Base-by-base conservation (phyloP, 352 stramenopile species). In the Globisporangium solare region DNA sequence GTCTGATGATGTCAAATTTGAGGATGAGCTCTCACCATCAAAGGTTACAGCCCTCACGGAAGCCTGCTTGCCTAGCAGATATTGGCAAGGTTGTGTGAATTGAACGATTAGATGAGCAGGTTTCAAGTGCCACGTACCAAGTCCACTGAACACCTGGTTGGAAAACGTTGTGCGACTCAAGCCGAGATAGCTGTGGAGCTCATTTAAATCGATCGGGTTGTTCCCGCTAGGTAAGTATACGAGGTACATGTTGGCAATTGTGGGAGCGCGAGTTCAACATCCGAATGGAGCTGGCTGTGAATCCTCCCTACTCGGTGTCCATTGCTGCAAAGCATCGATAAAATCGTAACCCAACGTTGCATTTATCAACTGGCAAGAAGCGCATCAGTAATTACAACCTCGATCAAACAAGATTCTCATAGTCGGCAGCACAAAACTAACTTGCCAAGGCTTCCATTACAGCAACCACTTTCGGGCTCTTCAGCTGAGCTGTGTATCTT, bases 181-280 rank as follows among this genome's bases (percentile, higher is more conserved):
- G 2, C 63, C 59, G 6, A 84, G 70, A 57, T 70, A 79, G 4
- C 53, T 56, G 32, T 83, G 70, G 24, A 84, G 70, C 51, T 86
- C 71, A 32, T 77, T 64, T 35, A 86, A 47, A 43, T 80, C 73
- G 32, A 84, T 83, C n/a, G 73, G 70, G 55, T 79, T 71, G 60
- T 73, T 86, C n/a, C 45, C 62, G 11, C 75, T 86, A 27, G 2
- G 35, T 12, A 2, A 8, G 27, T 6, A 35, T 35, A 35, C 10
- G 27, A 35, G 4, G 27, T 10, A 6, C 27, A 35, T 35, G 27
- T 35, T 35, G 27, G 27, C 1, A 35, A 35, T 0, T 35, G 27
- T 35, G 27, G 10, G 27, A 35, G 6, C 27, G 27, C 27, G 27
- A 35, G 4, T 8, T 10, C 27, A 35, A 6, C 27, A 35, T 1